Conservation (phyloP, 2,329 filamentous ascomycete species). For the Lachnellula hyalina region DNA sequence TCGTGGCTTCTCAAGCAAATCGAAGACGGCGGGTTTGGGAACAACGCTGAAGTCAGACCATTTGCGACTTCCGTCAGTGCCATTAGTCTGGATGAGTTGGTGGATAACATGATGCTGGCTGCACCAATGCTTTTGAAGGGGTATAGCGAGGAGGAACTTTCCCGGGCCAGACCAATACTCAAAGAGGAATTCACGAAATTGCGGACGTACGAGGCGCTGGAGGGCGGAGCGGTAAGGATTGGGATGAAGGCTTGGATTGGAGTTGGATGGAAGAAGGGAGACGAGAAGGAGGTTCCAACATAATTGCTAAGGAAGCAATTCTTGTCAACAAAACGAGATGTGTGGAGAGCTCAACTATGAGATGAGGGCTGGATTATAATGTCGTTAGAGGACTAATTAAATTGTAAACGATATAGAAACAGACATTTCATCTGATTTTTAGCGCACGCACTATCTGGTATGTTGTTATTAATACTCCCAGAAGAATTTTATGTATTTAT, state of each 20-base stretch:
- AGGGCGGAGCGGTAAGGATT: constrained; percentile 8
- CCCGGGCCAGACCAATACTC: not conserved
- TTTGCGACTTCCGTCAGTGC: constrained; percentile 8
- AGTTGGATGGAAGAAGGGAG: constrained; percentile 8
- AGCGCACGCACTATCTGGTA: too few species aligned
- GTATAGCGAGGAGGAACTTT: constrained; percentile 7
- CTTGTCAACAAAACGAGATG: too few species aligned
- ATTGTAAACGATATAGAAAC: too few species aligned
- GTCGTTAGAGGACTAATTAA: too few species aligned
- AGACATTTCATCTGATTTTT: too few species aligned
- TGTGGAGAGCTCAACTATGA: too few species aligned
- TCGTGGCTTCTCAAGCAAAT: constrained; percentile 10
- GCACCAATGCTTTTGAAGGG: constrained; percentile 9
- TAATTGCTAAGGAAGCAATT: too few species aligned
- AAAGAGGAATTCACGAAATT: constrained; percentile 9
- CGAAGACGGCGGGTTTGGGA: constrained; percentile 10
- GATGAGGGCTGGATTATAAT: too few species aligned
- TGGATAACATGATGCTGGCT: constrained; percentile 12
- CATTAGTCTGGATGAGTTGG: constrained; percentile 6
- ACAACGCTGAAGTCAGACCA: constrained; percentile 7
- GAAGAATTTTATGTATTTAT: too few species aligned
- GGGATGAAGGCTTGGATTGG: constrained; percentile 15
- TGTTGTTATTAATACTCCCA: too few species aligned
- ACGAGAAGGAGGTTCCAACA: constrained; percentile 2
- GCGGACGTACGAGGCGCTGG: constrained; percentile 8